These are phyloP conservation scores for Xylaria acuta DNA, from an alignment of 495 filamentous ascomycete genomes.

Conservation along the genomic window DNA sequence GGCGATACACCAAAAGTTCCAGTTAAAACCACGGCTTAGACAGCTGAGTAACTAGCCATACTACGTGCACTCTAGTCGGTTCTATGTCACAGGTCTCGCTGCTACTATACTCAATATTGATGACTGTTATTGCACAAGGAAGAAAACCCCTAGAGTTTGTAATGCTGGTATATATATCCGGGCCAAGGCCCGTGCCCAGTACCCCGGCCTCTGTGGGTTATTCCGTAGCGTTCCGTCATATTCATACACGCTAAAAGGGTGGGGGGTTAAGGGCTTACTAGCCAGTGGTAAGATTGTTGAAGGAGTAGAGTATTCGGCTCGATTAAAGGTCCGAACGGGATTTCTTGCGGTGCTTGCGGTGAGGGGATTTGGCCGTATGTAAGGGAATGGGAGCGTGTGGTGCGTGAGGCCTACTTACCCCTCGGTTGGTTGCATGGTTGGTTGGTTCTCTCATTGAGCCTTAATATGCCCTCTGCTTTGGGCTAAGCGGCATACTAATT, in stretches of 20 bases:
- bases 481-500: background rate
- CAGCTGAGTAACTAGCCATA: background rate
- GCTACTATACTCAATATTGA: no score
- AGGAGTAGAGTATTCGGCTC: background rate
- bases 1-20: background rate
- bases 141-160: no score
- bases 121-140: no score
- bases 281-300: background rate
- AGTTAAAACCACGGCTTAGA: background rate
- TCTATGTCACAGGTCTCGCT: background rate
- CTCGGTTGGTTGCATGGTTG: background rate
- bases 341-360: background rate
- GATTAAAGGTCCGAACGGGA: background rate
- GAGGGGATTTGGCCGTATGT: background rate
- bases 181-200: no score
- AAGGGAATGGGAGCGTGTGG: background rate
- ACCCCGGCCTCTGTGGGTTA: no score
- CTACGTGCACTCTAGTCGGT: background rate
- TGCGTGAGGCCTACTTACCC: background rate
- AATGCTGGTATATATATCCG: no score
- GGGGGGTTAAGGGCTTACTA: no score
- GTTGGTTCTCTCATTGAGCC: no score
- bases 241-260: no score
- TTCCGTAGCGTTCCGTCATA: no score
- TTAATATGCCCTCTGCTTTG: background rate